Evolutionary conservation across 2,329 filamentous ascomycete genomes (phyloP).

Genomic region (Cladosporium sphaerospermum): DNA sequence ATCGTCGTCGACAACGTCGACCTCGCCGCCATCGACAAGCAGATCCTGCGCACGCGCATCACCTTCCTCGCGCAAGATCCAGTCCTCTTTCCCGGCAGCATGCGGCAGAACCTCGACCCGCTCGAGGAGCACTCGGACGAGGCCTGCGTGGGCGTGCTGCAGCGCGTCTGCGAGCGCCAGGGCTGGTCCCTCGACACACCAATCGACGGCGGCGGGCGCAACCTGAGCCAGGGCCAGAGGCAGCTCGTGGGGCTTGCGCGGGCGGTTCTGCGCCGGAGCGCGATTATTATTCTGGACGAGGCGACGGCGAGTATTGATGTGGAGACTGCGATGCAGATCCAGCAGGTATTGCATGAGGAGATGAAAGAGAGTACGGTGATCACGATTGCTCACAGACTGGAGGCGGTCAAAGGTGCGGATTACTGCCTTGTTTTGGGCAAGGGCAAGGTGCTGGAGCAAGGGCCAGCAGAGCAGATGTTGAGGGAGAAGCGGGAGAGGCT

Average conservation of each 20-base stretch:
- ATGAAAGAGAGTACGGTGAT: slow-evolving; percentile 56
- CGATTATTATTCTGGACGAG: slow-evolving; percentile 60
- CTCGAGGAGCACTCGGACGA: slow-evolving; percentile 50
- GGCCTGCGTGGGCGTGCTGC: slow-evolving; percentile 49
- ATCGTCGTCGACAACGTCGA: slow-evolving; percentile 58
- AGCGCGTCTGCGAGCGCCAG: slow-evolving; percentile 50
- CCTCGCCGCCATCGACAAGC: slow-evolving; percentile 52
- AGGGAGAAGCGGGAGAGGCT: slow-evolving; percentile 7
- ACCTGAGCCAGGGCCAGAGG: slow-evolving; percentile 58
- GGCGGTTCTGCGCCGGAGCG: slow-evolving; percentile 55
- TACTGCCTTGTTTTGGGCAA: slow-evolving; percentile 50
- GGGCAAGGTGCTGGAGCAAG: slow-evolving; percentile 40
- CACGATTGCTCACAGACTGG: slow-evolving; percentile 58
- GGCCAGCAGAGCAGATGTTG: slow-evolving; percentile 28
- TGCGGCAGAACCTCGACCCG: slow-evolving; percentile 59
- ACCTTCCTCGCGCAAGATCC: slow-evolving; percentile 64
- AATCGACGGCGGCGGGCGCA: slow-evolving; percentile 56
- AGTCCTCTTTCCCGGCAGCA: slow-evolving; percentile 56
- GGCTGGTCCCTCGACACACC: slow-evolving; percentile 51
- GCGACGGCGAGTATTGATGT: slow-evolving; percentile 60
- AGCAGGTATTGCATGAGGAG: slow-evolving; percentile 50
- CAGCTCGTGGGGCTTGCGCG: slow-evolving; percentile 59
- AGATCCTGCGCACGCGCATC: slow-evolving; percentile 54
- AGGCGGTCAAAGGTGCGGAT: slow-evolving; percentile 55
- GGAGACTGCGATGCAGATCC: slow-evolving; percentile 53